Base-by-base conservation (phyloP, 352 stramenopile genomes). In the Blastocystis sp. region DNA sequence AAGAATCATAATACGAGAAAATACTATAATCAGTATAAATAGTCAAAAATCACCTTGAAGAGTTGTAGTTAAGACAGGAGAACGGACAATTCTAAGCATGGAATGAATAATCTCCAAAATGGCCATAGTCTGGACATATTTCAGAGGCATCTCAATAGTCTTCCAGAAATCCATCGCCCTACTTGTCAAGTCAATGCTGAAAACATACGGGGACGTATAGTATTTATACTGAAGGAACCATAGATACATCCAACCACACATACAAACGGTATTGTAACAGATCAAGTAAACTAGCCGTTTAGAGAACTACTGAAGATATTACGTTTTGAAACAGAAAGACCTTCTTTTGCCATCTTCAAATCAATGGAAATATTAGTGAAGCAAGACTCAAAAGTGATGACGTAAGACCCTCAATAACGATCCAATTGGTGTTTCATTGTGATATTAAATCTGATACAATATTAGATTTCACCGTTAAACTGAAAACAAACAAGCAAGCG, bases 101-200 rank as follows among this genome's bases (percentile, higher is more conserved):
- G 95, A 92, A 92, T 99, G 95, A 73, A 98, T 88, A 78, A 98
- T 95, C 90, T 99, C 95, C 73, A 98, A 91, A 5, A 96, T 83
- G 16, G 95, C 95, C 69, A 95, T 92, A 27, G 93, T 95, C 91
- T 99, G 96, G 78, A 97, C 93, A 21, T 46, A 37, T 43, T 87
- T 87, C 42, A 87, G 32, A 16, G 54, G 43, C 27, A 35, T 78
- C 6, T 39, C 65, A 57, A 87, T 51, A 29, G 29, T 32, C 5
- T 43, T 61, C 77, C 77, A 87, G 32, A 87, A 87, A 24, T 54
- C 27, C 24, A 14, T 58, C 16, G 0, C 19, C 56, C 77, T 87
- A 87, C 19, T 39, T 21, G 46, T 63, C 11, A 78, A 21, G 9
- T 37, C 27, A 61, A n/a, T 51, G 7, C n/a, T 16, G 12, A 52